Evolutionary conservation across 257 asterid species (phyloP).

Genomic region (Ligustrum vulgare): DNA sequence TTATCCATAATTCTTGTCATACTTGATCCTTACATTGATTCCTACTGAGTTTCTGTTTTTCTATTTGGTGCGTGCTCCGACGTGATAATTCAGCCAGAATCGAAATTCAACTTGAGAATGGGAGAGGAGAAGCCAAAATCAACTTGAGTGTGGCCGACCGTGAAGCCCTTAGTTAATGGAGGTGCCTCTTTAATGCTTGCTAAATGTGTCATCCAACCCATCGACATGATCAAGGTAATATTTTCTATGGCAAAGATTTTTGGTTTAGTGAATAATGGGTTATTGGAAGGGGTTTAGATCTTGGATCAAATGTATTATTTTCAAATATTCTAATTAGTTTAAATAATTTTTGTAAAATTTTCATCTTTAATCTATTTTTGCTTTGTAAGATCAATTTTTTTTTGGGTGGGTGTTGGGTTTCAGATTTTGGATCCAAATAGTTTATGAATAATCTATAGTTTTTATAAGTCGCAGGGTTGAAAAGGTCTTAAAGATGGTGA

Average conservation of each 20-base stretch:
- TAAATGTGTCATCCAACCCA: constrained; percentile 88
- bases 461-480: too few relatives aligned
- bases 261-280: not conserved
- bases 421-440: not conserved
- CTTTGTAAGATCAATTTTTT: not conserved
- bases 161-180: constrained; percentile 93
- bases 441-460: too few relatives aligned
- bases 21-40: too few relatives aligned
- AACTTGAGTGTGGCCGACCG: constrained; percentile 73
- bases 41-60: too few relatives aligned
- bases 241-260: too few relatives aligned
- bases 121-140: constrained; percentile 68
- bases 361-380: not conserved
- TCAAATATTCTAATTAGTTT: not conserved
- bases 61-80: too few relatives aligned
- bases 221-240: constrained; percentile 91
- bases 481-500: too few relatives aligned
- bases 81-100: too few relatives aligned
- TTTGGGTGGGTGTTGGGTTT: not conserved
- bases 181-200: constrained; percentile 96
- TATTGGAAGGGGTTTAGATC: not conserved
- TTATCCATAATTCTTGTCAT: too few relatives aligned
- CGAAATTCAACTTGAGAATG: constrained; percentile 30
- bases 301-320: not conserved
- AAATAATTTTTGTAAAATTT: not conserved